Conservation (phyloP, 176 grass and related monocot genomes). For the Calamus simplicifolius region DNA sequence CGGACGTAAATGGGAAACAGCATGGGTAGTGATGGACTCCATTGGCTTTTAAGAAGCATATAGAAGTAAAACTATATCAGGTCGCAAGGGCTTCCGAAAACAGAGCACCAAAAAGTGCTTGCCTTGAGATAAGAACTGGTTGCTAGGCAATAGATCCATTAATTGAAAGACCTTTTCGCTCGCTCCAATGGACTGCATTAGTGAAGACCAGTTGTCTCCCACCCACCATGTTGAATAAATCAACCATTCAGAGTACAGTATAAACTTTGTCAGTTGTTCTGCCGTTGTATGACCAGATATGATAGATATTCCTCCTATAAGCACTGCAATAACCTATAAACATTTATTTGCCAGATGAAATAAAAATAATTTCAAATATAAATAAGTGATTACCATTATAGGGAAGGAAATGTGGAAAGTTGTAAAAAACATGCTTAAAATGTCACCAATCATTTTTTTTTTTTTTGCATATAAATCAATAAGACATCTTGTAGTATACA, state of each 20-base stretch:
- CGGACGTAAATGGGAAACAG: no score
- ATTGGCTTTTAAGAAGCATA: no score
- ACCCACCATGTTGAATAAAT: slow-evolving; percentile 98
- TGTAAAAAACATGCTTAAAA: no score
- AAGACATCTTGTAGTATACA: no score
- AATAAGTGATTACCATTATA: not conserved
- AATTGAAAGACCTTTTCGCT: slow-evolving; percentile 94
- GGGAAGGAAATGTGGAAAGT: no score
- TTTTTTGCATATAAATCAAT: no score
- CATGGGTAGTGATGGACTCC: no score
- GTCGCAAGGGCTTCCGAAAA: not conserved
- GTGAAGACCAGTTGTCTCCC: slow-evolving; percentile 95
- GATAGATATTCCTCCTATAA: slow-evolving; percentile 91
- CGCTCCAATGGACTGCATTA: slow-evolving; percentile 94
- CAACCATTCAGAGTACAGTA: slow-evolving; percentile 89
- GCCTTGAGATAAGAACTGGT: slow-evolving; percentile 62
- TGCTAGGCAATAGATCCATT: slow-evolving; percentile 89
- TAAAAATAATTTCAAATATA: not conserved
- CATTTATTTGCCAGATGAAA: slow-evolving; percentile 57
- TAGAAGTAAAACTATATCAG: no score
- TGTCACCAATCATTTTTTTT: no score
- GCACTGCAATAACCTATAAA: slow-evolving; percentile 84
- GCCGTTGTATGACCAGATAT: slow-evolving; percentile 78
- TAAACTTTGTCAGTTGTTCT: slow-evolving; percentile 96
- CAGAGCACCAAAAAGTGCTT: slow-evolving; percentile 21